Evolutionary conservation across 1,284 basidiomycete genomes (phyloP).

Genomic region (Sanghuangporus weigelae): DNA sequence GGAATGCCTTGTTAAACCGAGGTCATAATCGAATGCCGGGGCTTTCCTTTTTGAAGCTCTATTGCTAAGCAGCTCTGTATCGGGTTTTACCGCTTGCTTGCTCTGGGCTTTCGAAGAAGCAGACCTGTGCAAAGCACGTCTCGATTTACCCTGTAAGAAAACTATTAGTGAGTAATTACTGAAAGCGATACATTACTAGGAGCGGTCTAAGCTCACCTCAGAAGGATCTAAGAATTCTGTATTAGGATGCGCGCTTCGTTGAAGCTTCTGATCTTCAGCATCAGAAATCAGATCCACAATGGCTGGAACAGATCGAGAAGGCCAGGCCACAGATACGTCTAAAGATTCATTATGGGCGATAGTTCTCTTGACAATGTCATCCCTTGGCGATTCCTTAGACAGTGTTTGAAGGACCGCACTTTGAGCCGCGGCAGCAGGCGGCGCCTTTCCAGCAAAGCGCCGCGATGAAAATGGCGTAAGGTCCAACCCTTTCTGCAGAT

Average conservation of each 20-base stretch:
- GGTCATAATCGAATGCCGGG: background rate
- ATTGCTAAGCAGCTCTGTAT: background rate
- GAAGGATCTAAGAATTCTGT: background rate
- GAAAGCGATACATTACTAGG: background rate
- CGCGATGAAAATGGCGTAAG: slow-evolving; percentile 13
- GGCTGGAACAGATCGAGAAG: background rate
- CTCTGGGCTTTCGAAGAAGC: background rate
- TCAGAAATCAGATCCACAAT: background rate
- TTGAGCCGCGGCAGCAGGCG: background rate
- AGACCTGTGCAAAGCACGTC: background rate
- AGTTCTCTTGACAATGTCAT: background rate
- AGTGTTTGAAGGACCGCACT: background rate
- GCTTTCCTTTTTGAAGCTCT: background rate
- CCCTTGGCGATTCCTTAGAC: background rate
- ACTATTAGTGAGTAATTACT: background rate
- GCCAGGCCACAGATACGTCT: background rate
- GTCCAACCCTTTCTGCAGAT: slow-evolving; percentile 18
- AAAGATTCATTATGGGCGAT: background rate
- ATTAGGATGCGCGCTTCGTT: background rate
- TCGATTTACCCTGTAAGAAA: background rate
- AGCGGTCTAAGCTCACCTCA: background rate
- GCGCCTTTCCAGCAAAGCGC: background rate
- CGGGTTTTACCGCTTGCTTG: background rate
- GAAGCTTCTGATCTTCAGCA: background rate
- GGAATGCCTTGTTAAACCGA: background rate